A percentile compares a stretch with the other conserved stretches of the same genome.
These are phyloP conservation scores for Ordospora pajunii DNA, from an alignment of 371 early-diverging fungal species.

Conservation along the genomic window DNA sequence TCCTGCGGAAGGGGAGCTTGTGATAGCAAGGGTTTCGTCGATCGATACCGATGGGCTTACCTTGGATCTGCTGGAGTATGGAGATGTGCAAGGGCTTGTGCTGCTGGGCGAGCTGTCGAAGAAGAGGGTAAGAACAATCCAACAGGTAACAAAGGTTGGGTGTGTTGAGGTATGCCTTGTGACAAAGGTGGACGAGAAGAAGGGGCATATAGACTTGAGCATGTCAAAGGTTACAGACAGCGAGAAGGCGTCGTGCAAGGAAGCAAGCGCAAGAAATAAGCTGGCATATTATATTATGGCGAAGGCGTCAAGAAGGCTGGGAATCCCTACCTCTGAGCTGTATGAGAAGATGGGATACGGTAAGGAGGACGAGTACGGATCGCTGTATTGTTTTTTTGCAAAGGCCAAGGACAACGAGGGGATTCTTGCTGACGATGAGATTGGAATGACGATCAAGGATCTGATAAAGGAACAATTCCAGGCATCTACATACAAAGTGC, in stretches of 20 bases:
- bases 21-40: conserved; percentile 89
- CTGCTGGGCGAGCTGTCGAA: conserved; percentile 83
- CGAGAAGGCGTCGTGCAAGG: conserved; percentile 81
- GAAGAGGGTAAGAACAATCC: conserved; percentile 88
- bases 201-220: conserved; percentile 96
- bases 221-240: conserved; percentile 91
- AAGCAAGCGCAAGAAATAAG: conserved; percentile 86
- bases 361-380: conserved; percentile 91
- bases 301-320: conserved; percentile 79
- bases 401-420: conserved; percentile 37
- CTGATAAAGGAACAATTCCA: conserved; percentile 52
- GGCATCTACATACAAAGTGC: conserved; percentile 48
- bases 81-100: conserved; percentile 89
- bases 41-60: conserved; percentile 92
- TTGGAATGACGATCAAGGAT: conserved; percentile 37
- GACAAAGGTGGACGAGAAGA: conserved; percentile 90
- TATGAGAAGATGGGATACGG: conserved; percentile 87
- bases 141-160: conserved; percentile 89
- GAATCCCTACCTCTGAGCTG: conserved; percentile 69
- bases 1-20: conserved; percentile 90
- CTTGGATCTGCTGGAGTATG: conserved; percentile 77
- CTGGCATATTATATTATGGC: conserved; percentile 71
- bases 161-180: conserved; percentile 89
- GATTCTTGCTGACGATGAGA: conserved; percentile 25
- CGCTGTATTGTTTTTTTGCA: conserved; percentile 62